A percentile compares a stretch with the other conserved stretches of the same genome.
Conservation (phyloP, 2,329 filamentous ascomycete species). For the Fusarium penzigii region DNA sequence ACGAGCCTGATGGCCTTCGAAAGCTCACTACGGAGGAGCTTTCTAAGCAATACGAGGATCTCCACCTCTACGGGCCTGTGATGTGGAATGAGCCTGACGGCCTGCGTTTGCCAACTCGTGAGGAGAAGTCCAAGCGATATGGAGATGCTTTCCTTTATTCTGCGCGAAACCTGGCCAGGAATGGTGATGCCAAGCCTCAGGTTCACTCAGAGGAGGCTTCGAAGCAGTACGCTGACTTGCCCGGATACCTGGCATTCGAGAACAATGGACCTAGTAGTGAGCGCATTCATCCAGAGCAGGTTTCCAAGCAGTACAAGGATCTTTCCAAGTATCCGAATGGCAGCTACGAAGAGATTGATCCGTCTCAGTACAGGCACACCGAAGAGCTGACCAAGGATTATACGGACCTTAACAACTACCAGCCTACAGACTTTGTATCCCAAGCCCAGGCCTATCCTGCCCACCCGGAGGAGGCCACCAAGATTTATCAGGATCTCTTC, state of each 20-base stretch:
- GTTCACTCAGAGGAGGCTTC: constrained; percentile 37
- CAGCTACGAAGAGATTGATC: constrained; percentile 32
- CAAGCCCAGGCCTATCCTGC: constrained; percentile 27
- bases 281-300: constrained; percentile 31
- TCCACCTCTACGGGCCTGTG: constrained; percentile 38
- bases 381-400: constrained; percentile 43
- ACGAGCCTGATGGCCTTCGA: constrained; percentile 42
- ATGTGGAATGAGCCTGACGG: constrained; percentile 41
- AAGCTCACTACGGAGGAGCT: constrained; percentile 35
- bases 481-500: constrained; percentile 43
- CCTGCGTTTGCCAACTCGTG: constrained; percentile 29
- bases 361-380: constrained; percentile 33
- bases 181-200: constrained; percentile 2
- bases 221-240: constrained; percentile 40
- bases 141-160: constrained; percentile 38
- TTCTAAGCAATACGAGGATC: constrained; percentile 42
- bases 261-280: constrained; percentile 25
- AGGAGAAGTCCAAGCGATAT: constrained; percentile 44
- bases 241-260: constrained; percentile 33
- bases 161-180: constrained; percentile 9
- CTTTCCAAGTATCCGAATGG: constrained; percentile 32
- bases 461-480: constrained; percentile 38
- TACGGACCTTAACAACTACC: constrained; percentile 44
- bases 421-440: constrained; percentile 31
- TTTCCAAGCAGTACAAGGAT: constrained; percentile 38